Evolutionary conservation across 805 yeast species (phyloP), one percentile per base, ranked within the genome.

Genomic region (Candida ortonii): DNA sequence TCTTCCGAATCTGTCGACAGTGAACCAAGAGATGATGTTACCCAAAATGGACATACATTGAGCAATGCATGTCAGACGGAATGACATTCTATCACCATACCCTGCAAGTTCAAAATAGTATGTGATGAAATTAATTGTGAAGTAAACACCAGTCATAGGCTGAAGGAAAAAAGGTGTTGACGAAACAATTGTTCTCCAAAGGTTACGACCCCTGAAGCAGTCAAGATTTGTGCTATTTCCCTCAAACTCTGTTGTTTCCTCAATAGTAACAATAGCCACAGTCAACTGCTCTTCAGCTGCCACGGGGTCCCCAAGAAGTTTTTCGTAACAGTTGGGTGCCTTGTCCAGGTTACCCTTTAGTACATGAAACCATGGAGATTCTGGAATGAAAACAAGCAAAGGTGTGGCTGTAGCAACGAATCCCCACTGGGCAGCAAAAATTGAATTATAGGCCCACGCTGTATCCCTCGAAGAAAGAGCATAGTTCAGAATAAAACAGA

Each of bases 31-130:
- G 12, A 49, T 47, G 32, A 62, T 28, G 49, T 36, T 16, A 49
- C 57, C 64, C 12, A 39, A 11, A 2, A 61, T 39, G 7, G 67
- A 61, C 11, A 62, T 38, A 7, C 50, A 46, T 32, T 61, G 59
- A 27, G 57, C 59, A 29, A 61, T 61, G 30, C 55, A 50, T 28
- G 44, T 36, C n/a, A 49, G 27, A 22, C 38, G 43, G 32, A 33
- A 72, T 3, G 75, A 56, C 57, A 61, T 63, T n/a, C 60, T 43
- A 1, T 56, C 47, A 8, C 63, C 51, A 44, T 69, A 58, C 33
- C 79, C 78, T 21, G 77, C 74, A 43, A 70, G 69, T 25, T 53
- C 43, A 45, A 65, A 71, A 52, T 69, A 71, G 44, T 70, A 71
- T 4, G 77, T 66, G 10, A 75, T 59, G 50, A 65, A 71, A 24